These are phyloP conservation scores for Fusarium avenaceum DNA, from an alignment of 2,329 filamentous ascomycete species.

Conservation along the genomic window DNA sequence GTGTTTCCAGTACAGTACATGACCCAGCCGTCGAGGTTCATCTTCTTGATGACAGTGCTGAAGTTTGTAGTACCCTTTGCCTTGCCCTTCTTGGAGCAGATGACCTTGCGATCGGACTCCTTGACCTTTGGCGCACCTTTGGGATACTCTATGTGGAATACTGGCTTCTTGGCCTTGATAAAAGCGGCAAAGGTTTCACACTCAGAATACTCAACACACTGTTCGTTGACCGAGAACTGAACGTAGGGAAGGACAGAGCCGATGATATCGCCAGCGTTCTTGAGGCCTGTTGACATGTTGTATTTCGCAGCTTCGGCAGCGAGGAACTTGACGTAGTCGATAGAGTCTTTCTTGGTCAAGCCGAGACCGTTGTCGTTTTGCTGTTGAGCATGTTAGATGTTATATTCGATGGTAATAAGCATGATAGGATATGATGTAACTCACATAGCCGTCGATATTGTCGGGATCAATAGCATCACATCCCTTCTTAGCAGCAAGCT, in stretches of 20 bases:
- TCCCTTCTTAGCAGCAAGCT: slow-evolving; percentile 70
- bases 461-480: slow-evolving; percentile 79
- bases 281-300: slow-evolving; percentile 74
- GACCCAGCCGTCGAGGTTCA: slow-evolving; percentile 73
- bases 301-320: slow-evolving; percentile 65
- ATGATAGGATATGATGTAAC: slow-evolving; percentile 49
- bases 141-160: slow-evolving; percentile 81
- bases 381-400: slow-evolving; percentile 37
- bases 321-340: slow-evolving; percentile 72
- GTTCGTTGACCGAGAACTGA: slow-evolving; percentile 78
- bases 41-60: slow-evolving; percentile 75
- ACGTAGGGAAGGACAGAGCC: slow-evolving; percentile 61
- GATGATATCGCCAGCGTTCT: slow-evolving; percentile 76
- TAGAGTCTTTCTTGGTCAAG: slow-evolving; percentile 68
- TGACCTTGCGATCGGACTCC: slow-evolving; percentile 51
- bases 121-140: slow-evolving; percentile 60
- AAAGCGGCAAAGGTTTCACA: slow-evolving; percentile 71
- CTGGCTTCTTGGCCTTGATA: slow-evolving; percentile 72
- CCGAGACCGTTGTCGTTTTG: slow-evolving; percentile 73
- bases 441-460: slow-evolving; percentile 75
- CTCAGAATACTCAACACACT: slow-evolving; percentile 73
- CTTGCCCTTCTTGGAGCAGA: slow-evolving; percentile 58
- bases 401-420: not conserved
- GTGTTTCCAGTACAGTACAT: slow-evolving; percentile 63
- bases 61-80: slow-evolving; percentile 64